These are phyloP conservation scores for Stereocaulon alpinum DNA, from an alignment of 495 filamentous ascomycete genomes.

Conservation along the genomic window DNA sequence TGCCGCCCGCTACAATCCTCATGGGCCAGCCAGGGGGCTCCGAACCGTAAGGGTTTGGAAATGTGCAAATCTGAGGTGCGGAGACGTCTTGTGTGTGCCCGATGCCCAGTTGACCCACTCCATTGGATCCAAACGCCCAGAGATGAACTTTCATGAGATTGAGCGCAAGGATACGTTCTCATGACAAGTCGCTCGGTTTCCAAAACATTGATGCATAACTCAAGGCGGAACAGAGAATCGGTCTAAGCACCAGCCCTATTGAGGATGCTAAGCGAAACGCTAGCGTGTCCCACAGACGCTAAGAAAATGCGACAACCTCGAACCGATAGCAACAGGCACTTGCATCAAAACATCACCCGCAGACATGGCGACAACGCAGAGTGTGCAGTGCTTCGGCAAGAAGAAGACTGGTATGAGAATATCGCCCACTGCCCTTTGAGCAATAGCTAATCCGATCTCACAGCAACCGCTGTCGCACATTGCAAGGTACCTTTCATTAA, in stretches of 20 bases:
- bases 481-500: conserved; percentile 60
- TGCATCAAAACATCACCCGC: background rate
- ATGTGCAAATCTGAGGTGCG: conserved; percentile 46
- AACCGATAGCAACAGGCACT: background rate
- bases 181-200: too few relatives aligned
- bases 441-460: conserved; percentile 14
- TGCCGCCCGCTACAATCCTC: conserved; percentile 61
- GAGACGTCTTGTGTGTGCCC: conserved; percentile 65
- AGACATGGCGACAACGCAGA: conserved; percentile 71
- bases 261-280: conserved; percentile 16
- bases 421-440: background rate
- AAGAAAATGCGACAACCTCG: conserved; percentile 8
- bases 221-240: background rate
- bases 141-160: conserved; percentile 33
- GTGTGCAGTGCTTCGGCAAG: conserved; percentile 93
- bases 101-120: conserved; percentile 76
- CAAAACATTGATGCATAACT: background rate
- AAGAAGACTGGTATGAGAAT: conserved; percentile 63
- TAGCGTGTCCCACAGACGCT: conserved; percentile 21
- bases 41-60: conserved; percentile 8
- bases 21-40: conserved; percentile 21
- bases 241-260: conserved; percentile 12
- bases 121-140: conserved; percentile 86
- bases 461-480: conserved; percentile 80
- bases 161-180: background rate